Percentiles rank a stretch among this genome's conserved stretches.
phyloP scores from a whole-genome alignment of 2,329 filamentous ascomycete species.

The Lachnellula suecica region DNA sequence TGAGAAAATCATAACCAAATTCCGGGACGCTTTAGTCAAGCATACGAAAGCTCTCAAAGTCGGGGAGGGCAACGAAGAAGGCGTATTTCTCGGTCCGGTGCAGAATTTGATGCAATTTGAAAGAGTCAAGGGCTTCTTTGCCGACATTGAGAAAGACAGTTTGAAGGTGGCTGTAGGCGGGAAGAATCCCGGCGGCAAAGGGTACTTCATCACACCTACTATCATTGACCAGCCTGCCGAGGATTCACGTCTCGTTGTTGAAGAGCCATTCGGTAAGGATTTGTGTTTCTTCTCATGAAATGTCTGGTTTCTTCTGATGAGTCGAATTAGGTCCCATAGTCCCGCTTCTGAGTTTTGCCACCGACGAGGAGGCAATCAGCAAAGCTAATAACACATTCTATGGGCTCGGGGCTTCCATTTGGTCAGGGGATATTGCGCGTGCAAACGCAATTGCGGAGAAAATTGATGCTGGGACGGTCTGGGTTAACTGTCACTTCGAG shows the following conservation, averaged over 20 bases:
- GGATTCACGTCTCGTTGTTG: slow-evolving; percentile 51
- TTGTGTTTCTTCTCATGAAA: no score
- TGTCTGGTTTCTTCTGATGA: no score
- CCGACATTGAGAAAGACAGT: slow-evolving; percentile 51
- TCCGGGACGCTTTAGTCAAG: slow-evolving; percentile 43
- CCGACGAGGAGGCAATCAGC: slow-evolving; percentile 58
- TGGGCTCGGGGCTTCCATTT: slow-evolving; percentile 58
- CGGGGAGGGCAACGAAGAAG: slow-evolving; percentile 31
- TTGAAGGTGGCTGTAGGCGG: slow-evolving; percentile 48
- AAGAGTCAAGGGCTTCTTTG: slow-evolving; percentile 53
- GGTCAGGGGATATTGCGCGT: slow-evolving; percentile 49
- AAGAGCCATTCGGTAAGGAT: slow-evolving; percentile 61
- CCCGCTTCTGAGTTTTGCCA: slow-evolving; percentile 58
- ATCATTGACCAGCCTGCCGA: slow-evolving; percentile 58
- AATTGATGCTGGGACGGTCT: slow-evolving; percentile 57
- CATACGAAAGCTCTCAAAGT: slow-evolving; percentile 42
- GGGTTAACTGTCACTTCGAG: slow-evolving; percentile 56
- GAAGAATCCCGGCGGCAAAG: slow-evolving; percentile 23
- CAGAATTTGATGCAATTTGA: slow-evolving; percentile 62
- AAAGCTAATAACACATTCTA: slow-evolving; percentile 52
- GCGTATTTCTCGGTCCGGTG: slow-evolving; percentile 50
- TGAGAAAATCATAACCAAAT: slow-evolving; percentile 52
- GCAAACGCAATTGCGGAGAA: slow-evolving; percentile 52
- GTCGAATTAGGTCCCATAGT: slow-evolving; percentile 63
- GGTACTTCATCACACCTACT: slow-evolving; percentile 58